Evolutionary conservation across 805 yeast genomes (phyloP), one percentile per base, ranked within the genome.

Genomic region (Ogataea pini): DNA sequence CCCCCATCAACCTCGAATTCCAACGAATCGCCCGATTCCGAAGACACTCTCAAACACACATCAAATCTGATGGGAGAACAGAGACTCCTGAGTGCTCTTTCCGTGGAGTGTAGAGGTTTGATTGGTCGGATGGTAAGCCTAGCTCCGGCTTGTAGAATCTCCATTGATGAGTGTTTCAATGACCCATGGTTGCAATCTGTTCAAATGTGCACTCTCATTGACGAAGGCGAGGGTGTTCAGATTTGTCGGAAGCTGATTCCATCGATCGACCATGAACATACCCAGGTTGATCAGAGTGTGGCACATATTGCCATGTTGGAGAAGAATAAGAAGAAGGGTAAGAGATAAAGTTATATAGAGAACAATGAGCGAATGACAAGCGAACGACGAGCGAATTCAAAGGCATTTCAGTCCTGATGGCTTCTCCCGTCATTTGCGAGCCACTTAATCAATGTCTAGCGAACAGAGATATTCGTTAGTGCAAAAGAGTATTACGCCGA

Each of bases 251-350:
- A 69, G 12, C 48, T 71, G 33, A 66, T 71, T 43, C 69, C 68
- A 28, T 80, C 82, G 17, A 67, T 72, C 7, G 83, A 82, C 59
- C 98, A 91, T 63, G 76, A 76, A 28, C 98, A 91, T 64, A 89
- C 97, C 1, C 80, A 80, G 55, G 97, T 91, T 43, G 96, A 90
- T 57, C 96, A 88, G 64, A 83, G 89, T 51, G 96, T 89, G 58
- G 98, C 98, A 0, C 98, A 91, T 66, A 91, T 91, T 70, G 96
- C 97, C 9, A 85, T 91, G 50, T 77, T 91, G 56, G 97, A 91
- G 63, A 87, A 83, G 73, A 87, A 83, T 63, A 91, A 88, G 71
- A 79, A 77, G 63, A 72, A 78, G 62, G 43, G 49, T 31, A 54
- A 42, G 49, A 53, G 49, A 51, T 25, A 39, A 24, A 27, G 17